These are phyloP conservation scores for Vaccinium darrowii DNA, from an alignment of 148 eudicot species.

Conservation along the genomic window DNA sequence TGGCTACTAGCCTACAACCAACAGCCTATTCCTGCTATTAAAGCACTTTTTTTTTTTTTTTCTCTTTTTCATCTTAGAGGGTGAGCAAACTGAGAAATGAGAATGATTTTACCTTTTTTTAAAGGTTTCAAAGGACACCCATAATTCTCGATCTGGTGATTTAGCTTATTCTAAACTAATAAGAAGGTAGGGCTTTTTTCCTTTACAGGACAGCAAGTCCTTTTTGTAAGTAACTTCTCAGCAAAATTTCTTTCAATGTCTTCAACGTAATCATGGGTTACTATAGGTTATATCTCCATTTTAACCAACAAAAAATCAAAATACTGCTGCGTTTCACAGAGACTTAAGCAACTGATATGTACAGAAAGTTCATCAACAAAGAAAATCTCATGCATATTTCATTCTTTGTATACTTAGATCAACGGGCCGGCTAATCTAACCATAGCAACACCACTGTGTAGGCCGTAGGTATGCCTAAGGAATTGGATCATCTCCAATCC, in stretches of 20 bases:
- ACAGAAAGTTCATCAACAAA: neutral
- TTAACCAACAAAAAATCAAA: constrained; percentile 5
- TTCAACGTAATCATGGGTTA: neutral
- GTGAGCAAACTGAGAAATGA: neutral
- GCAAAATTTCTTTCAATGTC: neutral
- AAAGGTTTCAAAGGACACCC: neutral
- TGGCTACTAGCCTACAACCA: neutral
- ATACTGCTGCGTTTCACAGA: neutral
- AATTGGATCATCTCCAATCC: too few species aligned
- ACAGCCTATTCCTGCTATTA: constrained; percentile 13
- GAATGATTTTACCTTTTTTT: neutral
- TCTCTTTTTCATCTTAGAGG: neutral
- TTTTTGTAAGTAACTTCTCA: neutral
- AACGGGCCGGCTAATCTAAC: neutral
- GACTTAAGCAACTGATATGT: neutral
- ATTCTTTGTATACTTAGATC: neutral
- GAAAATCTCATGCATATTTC: neutral
- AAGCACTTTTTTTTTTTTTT: neutral
- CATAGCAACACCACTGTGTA: neutral
- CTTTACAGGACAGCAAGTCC: neutral
- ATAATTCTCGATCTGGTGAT: neutral
- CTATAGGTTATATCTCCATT: neutral
- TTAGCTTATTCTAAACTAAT: neutral
- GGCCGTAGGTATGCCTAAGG: neutral
- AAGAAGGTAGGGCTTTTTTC: neutral